phyloP scores from a whole-genome alignment of 1,284 basidiomycete species.

The Coriolopsis trogii region DNA sequence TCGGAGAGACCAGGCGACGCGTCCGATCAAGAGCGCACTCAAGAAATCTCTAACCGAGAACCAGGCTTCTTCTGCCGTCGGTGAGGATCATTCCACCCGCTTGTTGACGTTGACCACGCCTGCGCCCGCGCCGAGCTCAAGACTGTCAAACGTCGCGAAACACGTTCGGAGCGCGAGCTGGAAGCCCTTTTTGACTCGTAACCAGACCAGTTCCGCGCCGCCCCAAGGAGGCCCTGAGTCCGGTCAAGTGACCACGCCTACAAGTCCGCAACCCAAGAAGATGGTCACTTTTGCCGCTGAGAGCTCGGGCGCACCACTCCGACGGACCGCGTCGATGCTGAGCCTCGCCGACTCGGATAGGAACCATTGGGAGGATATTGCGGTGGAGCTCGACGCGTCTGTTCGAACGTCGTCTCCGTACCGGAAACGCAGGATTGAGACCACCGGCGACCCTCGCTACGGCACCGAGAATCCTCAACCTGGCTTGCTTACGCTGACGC shows the following conservation, averaged over 20 bases:
- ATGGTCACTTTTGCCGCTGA: constrained; percentile 14
- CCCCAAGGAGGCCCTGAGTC: background rate
- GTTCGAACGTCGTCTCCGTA: background rate
- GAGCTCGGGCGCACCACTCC: background rate
- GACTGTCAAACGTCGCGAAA: background rate
- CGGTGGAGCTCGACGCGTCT: constrained; percentile 3
- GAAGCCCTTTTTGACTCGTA: constrained; percentile 1
- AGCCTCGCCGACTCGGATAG: background rate
- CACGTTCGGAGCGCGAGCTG: background rate
- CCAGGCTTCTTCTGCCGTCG: background rate
- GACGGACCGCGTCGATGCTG: constrained; percentile 4
- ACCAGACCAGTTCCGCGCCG: background rate
- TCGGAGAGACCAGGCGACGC: background rate
- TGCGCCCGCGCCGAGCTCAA: background rate
- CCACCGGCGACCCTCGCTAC: background rate
- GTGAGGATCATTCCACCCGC: background rate
- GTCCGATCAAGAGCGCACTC: constrained; percentile 20
- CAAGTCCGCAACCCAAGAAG: constrained; percentile 2
- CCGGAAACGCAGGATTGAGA: constrained; percentile 3
- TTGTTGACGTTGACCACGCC: background rate
- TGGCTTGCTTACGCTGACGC: background rate
- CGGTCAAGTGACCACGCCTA: background rate
- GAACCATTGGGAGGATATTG: constrained; percentile 7
- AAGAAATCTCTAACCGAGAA: constrained; percentile 12
- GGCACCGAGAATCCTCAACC: background rate